Evolutionary conservation across 192 early-diverging fungal species (phyloP).

Genomic region (Backusella macrospora): DNA sequence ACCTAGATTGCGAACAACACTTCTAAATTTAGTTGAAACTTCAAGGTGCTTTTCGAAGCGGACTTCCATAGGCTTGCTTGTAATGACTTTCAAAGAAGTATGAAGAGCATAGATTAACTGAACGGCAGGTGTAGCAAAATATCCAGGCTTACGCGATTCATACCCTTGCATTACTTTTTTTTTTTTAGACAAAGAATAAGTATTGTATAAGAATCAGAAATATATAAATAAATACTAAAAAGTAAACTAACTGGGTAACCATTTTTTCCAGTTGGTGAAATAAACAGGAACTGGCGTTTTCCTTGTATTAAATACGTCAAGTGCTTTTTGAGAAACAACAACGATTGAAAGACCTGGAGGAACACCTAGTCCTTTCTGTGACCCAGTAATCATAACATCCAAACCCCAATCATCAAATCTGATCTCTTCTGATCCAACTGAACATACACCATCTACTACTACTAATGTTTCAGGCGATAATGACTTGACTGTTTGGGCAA

Average conservation of each 20-base stretch:
- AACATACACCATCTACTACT: conserved; percentile 94
- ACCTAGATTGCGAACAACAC: conserved; percentile 67
- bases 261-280: conserved; percentile 91
- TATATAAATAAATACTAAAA: background rate
- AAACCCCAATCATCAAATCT: conserved; percentile 90
- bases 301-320: conserved; percentile 68
- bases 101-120: conserved; percentile 90
- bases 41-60: conserved; percentile 80
- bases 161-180: conserved; percentile 87
- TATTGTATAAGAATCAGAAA: background rate
- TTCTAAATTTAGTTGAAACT: conserved; percentile 76
- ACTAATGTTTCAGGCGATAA: conserved; percentile 87
- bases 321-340: conserved; percentile 77
- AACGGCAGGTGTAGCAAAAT: conserved; percentile 98
- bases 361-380: conserved; percentile 94
- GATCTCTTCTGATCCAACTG: conserved; percentile 91
- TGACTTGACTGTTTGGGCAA: conserved; percentile 72
- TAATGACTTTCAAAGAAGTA: conserved; percentile 78
- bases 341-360: conserved; percentile 93
- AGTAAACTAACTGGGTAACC: conserved; percentile 76
- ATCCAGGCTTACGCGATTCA: conserved; percentile 87
- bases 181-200: background rate
- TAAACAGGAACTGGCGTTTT: conserved; percentile 84
- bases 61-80: conserved; percentile 68
- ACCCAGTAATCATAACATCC: conserved; percentile 91